Evolutionary conservation across 257 asterid genomes (phyloP).

Genomic region (Gardenia jasminoides): DNA sequence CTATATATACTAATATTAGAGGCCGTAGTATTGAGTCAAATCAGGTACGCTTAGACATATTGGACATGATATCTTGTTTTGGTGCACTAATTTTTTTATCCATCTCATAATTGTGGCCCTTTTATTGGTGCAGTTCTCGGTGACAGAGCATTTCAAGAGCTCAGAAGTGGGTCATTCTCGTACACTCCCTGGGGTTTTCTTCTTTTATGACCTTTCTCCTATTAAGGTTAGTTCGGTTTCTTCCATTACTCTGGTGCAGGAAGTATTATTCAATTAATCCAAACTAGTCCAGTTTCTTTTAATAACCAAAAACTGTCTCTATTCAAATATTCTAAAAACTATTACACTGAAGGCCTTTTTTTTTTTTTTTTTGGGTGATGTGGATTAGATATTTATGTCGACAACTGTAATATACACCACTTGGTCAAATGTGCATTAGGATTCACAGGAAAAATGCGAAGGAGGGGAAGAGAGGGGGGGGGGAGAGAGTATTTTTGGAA

Average conservation of each 20-base stretch:
- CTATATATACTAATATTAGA: constrained; percentile 67
- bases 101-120: constrained; percentile 6
- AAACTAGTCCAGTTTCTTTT: background rate
- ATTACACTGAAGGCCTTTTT: background rate
- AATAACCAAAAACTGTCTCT: background rate
- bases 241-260: constrained; percentile 7
- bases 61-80: constrained; percentile 10
- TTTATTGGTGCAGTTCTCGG: constrained; percentile 79
- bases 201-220: constrained; percentile 93
- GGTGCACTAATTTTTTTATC: background rate
- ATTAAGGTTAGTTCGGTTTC: constrained; percentile 60
- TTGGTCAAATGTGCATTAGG: background rate
- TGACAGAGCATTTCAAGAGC: constrained; percentile 83
- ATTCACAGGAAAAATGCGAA: background rate
- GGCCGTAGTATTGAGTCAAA: constrained; percentile 78
- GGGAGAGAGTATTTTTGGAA: background rate
- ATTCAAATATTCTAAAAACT: background rate
- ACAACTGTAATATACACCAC: background rate
- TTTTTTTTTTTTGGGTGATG: background rate
- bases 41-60: constrained; percentile 56
- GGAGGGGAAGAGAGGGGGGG: background rate
- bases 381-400: background rate
- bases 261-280: background rate
- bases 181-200: constrained; percentile 84
- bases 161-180: constrained; percentile 55